Evolutionary conservation across 352 stramenopile genomes (phyloP).

Genomic region (Blastocystis sp.): DNA sequence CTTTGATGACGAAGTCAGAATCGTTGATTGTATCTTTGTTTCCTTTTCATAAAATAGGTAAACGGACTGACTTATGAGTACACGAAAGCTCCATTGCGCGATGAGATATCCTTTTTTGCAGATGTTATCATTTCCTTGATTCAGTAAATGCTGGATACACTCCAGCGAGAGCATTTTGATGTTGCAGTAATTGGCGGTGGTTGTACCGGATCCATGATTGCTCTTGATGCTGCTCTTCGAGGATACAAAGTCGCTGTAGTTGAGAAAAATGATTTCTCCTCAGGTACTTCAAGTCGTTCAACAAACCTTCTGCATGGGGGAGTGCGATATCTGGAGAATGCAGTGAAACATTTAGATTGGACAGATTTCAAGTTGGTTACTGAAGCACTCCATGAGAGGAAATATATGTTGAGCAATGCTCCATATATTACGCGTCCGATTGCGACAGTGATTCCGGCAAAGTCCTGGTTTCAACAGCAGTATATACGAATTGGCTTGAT

Average conservation of each 20-base stretch:
- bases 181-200: slow-evolving; percentile 87
- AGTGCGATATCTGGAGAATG: slow-evolving; percentile 89
- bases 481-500: slow-evolving; percentile 89
- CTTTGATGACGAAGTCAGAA: neutral
- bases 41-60: neutral
- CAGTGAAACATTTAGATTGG: slow-evolving; percentile 85
- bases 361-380: slow-evolving; percentile 82
- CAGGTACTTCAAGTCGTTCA: slow-evolving; percentile 84
- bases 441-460: slow-evolving; percentile 91
- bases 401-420: slow-evolving; percentile 85
- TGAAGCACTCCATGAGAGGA: slow-evolving; percentile 86
- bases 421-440: slow-evolving; percentile 89
- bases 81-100: neutral
- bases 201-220: slow-evolving; percentile 82
- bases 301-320: slow-evolving; percentile 92
- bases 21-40: neutral
- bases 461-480: slow-evolving; percentile 88
- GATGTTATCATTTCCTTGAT: slow-evolving; percentile 24
- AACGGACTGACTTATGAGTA: slow-evolving; percentile 18
- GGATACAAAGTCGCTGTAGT: slow-evolving; percentile 87
- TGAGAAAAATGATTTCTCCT: slow-evolving; percentile 85
- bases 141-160: slow-evolving; percentile 73
- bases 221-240: slow-evolving; percentile 81
- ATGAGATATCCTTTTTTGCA: neutral
- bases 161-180: slow-evolving; percentile 86